A percentile compares a stretch with the other conserved stretches of the same genome.
Evolutionary conservation across 768 basidiomycete genomes (phyloP).

Genomic region (Psilocybe tampanensis): DNA sequence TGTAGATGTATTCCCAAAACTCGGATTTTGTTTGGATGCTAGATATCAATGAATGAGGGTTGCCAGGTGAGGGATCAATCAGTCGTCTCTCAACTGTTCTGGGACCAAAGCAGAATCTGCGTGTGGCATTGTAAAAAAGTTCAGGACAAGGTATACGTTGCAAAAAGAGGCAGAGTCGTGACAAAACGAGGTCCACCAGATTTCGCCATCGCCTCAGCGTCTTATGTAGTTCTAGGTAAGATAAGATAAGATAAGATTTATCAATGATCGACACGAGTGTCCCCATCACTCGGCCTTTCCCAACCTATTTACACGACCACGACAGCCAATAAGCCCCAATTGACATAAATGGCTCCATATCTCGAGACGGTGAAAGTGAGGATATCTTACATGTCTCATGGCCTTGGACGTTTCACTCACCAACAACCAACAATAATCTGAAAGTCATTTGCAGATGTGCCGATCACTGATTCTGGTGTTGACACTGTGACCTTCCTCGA

Average conservation of each 20-base stretch:
- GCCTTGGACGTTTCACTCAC: background rate
- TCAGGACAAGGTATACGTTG: no score
- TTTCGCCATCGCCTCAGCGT: conserved; percentile 3
- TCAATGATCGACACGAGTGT: background rate
- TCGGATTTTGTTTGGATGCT: conserved; percentile 71
- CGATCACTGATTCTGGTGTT: conserved; percentile 82
- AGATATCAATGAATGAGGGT: background rate
- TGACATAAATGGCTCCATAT: conserved; percentile 67
- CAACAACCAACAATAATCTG: background rate
- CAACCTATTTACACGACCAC: conserved; percentile 3
- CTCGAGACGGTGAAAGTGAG: conserved; percentile 69
- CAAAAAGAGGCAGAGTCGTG: no score
- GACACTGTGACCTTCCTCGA: conserved; percentile 88
- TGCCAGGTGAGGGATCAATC: background rate
- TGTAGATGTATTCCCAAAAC: conserved; percentile 79
- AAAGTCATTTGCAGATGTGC: conserved; percentile 94
- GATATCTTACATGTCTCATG: background rate
- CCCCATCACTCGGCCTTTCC: background rate
- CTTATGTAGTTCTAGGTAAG: conserved; percentile 19
- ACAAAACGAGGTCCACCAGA: no score
- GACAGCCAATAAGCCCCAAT: conserved; percentile 10
- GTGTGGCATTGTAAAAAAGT: conserved; percentile 64
- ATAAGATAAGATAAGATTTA: conserved; percentile 27
- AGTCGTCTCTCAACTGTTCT: conserved; percentile 33
- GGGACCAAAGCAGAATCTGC: conserved; percentile 80